Base-by-base conservation (phyloP, 192 early-diverging fungal genomes). In the Coemansia sp. region DNA sequence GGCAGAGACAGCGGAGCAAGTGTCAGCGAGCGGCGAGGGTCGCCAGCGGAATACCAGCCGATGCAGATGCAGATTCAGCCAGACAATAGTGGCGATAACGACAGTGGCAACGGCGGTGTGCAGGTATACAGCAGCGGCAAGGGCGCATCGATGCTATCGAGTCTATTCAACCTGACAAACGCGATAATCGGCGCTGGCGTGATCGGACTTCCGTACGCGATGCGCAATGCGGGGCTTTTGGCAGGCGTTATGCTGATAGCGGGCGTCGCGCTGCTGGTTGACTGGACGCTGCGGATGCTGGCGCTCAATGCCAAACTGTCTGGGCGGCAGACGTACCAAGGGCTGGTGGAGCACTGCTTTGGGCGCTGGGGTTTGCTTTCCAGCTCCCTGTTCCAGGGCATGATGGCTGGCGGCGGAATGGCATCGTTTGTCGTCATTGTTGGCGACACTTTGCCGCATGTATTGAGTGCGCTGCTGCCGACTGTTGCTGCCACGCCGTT, bases 181-280 rank as follows among this genome's bases (percentile, higher is more conserved):
- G 92, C 92, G 48, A 97, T 97, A 41, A 90, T 97, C 66, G 95
- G 95, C 10, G 95, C 95, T 18, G 95, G 95, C 75, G 87, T 85
- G 40, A 87, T 88, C 76, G 95, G 95, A 3, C 71, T 97, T 10
- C 95, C 95, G 0, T 95, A 89, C 67, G 88, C 93, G 32, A 93
- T 95, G 69, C 85, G 85, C 53, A 87, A 94, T 73, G 89, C 95
- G 2, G 95, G 93, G 44, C 75, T 92, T 39, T 50, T 84, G n/a
- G 59, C 76, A 1, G 89, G 88, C 2, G 45, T 88, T 0, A 7
- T 84, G 16, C 65, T 91, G 49, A 63, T 90, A 9, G 49, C 89
- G 10, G 57, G 63, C 13, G 62, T 92, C 54, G 87, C 85, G 38
- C 64, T 60, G 26, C 18, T 89, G 61, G 84, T 88, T 37, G 91